Conservation (phyloP, 1,284 basidiomycete species). For the Puccinia horiana region DNA sequence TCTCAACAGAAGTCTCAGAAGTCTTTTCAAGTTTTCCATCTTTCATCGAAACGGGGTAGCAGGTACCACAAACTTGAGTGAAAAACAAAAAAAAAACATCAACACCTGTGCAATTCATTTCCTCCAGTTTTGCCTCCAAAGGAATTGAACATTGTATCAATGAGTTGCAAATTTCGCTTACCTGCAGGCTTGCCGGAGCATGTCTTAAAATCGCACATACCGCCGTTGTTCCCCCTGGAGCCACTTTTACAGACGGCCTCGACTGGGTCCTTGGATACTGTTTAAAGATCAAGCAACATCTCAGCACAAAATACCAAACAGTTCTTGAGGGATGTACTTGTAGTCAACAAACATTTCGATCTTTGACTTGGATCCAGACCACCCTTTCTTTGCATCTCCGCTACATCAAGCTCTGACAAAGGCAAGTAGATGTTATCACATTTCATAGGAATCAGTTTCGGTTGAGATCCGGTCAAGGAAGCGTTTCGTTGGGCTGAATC, state of each 20-base stretch:
- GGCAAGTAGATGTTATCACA: neutral
- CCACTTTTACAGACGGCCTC: neutral
- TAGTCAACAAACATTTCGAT: conserved; percentile 9
- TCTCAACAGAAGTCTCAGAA: neutral
- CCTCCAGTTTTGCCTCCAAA: neutral
- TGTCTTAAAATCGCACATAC: neutral
- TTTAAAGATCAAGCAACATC: neutral
- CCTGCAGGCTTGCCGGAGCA: conserved; percentile 1
- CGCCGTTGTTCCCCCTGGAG: neutral
- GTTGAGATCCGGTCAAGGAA: neutral
- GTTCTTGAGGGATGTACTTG: neutral
- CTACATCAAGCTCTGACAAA: neutral
- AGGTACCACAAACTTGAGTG: conserved; percentile 1
- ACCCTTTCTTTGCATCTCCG: neutral
- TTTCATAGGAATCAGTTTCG: neutral
- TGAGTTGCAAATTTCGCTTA: neutral
- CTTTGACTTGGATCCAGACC: neutral
- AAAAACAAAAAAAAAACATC: neutral
- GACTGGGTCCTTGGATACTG: neutral
- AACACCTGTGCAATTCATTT: neutral
- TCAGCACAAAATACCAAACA: neutral
- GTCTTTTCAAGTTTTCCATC: neutral
- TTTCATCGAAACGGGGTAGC: conserved; percentile 6
- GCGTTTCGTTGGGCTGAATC: neutral
- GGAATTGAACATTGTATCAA: neutral